Evolutionary conservation across 768 basidiomycete species (phyloP).

Genomic region (Hygrophorus russula): DNA sequence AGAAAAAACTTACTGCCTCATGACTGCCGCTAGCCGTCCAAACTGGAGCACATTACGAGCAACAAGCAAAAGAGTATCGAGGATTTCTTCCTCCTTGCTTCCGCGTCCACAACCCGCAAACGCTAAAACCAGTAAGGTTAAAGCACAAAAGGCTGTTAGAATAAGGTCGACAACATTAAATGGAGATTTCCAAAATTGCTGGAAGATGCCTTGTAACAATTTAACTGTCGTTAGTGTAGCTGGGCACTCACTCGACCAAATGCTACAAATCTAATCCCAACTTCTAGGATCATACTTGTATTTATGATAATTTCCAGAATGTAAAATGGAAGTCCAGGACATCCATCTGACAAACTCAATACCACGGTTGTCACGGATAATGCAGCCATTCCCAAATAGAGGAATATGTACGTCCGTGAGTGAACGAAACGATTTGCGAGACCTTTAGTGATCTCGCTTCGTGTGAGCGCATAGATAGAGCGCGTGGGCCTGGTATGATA

Average conservation of each 20-base stretch:
- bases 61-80: constrained; percentile 87
- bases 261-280: constrained; percentile 82
- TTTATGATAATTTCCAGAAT: constrained; percentile 85
- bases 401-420: constrained; percentile 75
- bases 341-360: constrained; percentile 72
- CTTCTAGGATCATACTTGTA: constrained; percentile 87
- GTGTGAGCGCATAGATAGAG: constrained; percentile 78
- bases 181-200: constrained; percentile 97
- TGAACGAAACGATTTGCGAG: constrained; percentile 88
- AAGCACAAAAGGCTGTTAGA: constrained; percentile 78
- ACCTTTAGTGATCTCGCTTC: constrained; percentile 72
- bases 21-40: constrained; percentile 80
- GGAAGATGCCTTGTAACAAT: constrained; percentile 1
- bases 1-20: constrained; percentile 71
- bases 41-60: constrained; percentile 92
- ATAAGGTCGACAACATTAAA: constrained; percentile 86
- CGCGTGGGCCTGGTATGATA: constrained; percentile 43
- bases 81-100: constrained; percentile 87
- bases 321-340: constrained; percentile 83
- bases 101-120: constrained; percentile 76
- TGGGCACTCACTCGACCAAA: constrained; percentile 69
- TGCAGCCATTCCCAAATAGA: constrained; percentile 84
- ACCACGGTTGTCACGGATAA: constrained; percentile 80
- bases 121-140: constrained; percentile 82
- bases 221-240: background rate